A percentile compares a stretch with the other conserved stretches of the same genome.
phyloP scores from a whole-genome alignment of 345 rosid genomes.

The Arabis alpina region DNA sequence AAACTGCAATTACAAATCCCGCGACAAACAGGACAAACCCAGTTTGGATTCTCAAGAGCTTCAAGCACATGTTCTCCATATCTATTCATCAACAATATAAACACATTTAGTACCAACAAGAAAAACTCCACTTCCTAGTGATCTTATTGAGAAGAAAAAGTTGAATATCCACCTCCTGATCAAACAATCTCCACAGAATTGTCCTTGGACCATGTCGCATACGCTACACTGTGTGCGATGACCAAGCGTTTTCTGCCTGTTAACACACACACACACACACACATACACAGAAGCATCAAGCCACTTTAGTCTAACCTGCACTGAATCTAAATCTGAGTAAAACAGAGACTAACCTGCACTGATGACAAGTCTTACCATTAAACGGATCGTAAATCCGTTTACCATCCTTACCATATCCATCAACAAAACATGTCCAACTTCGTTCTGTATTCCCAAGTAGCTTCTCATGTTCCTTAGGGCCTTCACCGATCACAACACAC shows the following conservation, averaged over 20 bases:
- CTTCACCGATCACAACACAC: constrained; percentile 46
- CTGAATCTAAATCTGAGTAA: too few relatives aligned
- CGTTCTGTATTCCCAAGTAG: constrained; percentile 80
- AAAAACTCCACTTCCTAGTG: constrained; percentile 6
- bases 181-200: constrained; percentile 95
- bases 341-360: constrained; percentile 55
- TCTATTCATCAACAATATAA: constrained; percentile 41
- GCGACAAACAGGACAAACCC: constrained; percentile 86
- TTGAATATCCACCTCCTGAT: constrained; percentile 62
- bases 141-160: neutral
- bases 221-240: constrained; percentile 68
- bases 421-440: constrained; percentile 77
- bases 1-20: constrained; percentile 97
- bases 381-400: constrained; percentile 76
- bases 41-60: constrained; percentile 75
- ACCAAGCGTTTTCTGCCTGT: constrained; percentile 96
- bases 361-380: constrained; percentile 94
- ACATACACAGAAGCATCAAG: constrained; percentile 2
- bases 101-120: constrained; percentile 3
- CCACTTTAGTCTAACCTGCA: neutral
- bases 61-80: constrained; percentile 95
- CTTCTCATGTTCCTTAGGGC: constrained; percentile 70
- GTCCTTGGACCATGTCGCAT: constrained; percentile 80
- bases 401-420: constrained; percentile 79
- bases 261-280: constrained; percentile 19